A percentile compares a stretch with the other conserved stretches of the same genome.
phyloP scores from a whole-genome alignment of 2,329 filamentous ascomycete species.

The Corniculantispora saksenae region DNA sequence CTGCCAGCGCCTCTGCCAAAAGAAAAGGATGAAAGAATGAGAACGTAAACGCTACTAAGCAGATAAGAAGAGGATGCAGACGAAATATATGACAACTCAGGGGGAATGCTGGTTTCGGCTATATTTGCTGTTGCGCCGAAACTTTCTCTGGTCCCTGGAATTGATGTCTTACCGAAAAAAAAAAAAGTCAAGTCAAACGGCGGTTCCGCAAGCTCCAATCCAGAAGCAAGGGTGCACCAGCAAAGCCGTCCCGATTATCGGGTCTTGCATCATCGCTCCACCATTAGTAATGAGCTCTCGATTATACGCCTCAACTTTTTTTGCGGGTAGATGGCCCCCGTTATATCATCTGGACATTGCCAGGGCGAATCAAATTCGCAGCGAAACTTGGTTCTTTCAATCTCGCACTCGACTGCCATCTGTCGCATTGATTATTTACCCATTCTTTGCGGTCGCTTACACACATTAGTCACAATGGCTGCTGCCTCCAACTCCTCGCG shows the following conservation, averaged over 20 bases:
- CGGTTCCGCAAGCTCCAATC: neutral
- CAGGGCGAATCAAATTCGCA: neutral
- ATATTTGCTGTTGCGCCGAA: neutral
- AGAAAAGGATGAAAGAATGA: neutral
- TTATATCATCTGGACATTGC: neutral
- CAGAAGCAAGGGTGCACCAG: neutral
- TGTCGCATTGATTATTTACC: neutral
- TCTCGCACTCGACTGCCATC: neutral
- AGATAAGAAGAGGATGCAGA: neutral
- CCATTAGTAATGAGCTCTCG: conserved; percentile 35
- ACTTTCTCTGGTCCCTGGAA: neutral
- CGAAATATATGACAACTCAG: neutral
- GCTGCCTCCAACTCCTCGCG: conserved; percentile 11
- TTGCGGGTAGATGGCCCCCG: neutral
- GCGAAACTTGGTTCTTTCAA: neutral
- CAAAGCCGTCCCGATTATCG: neutral
- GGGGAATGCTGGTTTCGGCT: neutral
- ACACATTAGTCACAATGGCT: conserved; percentile 10
- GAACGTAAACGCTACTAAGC: neutral
- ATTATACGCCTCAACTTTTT: conserved; percentile 15
- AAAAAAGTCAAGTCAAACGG: neutral
- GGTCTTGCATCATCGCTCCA: conserved; percentile 30
- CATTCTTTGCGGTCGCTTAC: neutral
- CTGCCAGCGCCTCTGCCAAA: neutral
- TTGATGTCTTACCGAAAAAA: neutral